These are phyloP conservation scores for Vigna nakashimae DNA, from an alignment of 306 rosid species.

Conservation along the genomic window DNA sequence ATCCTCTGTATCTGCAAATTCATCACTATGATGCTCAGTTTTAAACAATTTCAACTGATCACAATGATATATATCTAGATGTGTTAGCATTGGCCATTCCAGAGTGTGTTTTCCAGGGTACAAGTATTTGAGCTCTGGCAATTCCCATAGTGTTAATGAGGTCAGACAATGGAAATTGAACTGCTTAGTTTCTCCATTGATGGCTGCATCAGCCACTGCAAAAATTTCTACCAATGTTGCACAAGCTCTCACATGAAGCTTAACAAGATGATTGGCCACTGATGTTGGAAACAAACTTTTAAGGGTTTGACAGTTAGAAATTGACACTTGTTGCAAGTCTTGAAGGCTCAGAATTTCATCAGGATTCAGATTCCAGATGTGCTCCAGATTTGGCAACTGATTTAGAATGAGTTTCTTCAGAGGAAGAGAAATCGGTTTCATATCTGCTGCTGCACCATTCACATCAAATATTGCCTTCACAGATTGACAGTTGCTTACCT, in stretches of 20 bases:
- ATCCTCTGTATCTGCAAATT: background rate
- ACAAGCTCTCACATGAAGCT: conserved; percentile 33
- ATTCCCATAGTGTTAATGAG: background rate
- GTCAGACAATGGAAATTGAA: background rate
- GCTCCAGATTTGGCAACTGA: conserved; percentile 46
- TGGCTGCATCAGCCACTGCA: background rate
- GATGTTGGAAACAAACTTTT: conserved; percentile 35
- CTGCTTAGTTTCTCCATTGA: background rate
- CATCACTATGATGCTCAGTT: background rate
- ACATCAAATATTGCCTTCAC: conserved; percentile 31
- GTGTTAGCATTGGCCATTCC: background rate
- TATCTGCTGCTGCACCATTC: background rate
- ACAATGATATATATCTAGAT: conserved; percentile 13
- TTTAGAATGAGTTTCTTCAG: conserved; percentile 32
- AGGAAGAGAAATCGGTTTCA: background rate
- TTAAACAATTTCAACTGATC: background rate
- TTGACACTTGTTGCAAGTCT: background rate
- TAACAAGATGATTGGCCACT: conserved; percentile 30
- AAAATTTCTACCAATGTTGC: conserved; percentile 37
- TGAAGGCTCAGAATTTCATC: conserved; percentile 2
- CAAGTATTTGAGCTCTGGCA: conserved; percentile 31
- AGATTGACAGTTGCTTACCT: conserved; percentile 8
- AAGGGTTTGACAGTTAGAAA: conserved; percentile 35
- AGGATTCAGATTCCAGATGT: conserved; percentile 45
- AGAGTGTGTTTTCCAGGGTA: conserved; percentile 4